Conservation (phyloP, 805 yeast species). For the Candida hungchunana region DNA sequence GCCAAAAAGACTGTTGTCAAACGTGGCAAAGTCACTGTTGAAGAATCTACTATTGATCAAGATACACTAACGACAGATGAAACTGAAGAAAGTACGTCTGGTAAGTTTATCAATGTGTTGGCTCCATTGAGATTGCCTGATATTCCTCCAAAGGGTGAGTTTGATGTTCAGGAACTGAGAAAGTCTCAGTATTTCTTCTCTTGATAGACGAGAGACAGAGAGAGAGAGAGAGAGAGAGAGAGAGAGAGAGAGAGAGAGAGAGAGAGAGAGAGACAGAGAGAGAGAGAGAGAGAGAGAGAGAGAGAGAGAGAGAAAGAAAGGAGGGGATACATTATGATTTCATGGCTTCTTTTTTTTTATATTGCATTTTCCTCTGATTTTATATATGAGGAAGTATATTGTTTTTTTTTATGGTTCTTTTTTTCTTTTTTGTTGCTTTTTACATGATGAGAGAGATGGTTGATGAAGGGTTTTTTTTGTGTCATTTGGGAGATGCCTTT, state of each 20-base stretch:
- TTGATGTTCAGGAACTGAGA: conserved; percentile 70
- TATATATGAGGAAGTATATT: too few relatives aligned
- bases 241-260: neutral
- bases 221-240: neutral
- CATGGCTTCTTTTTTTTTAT: too few relatives aligned
- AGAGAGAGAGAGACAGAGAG: too few relatives aligned
- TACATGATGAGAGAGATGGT: too few relatives aligned
- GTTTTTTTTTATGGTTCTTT: too few relatives aligned
- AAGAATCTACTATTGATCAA: conserved; percentile 25
- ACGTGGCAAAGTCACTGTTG: conserved; percentile 11
- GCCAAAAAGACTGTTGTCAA: conserved; percentile 7
- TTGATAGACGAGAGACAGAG: conserved; percentile 2
- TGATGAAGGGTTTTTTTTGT: too few relatives aligned
- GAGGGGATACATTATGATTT: too few relatives aligned
- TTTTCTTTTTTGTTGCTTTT: too few relatives aligned
- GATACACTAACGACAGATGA: conserved; percentile 13
- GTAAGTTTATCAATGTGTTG: conserved; percentile 34
- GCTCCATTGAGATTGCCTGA: conserved; percentile 69
- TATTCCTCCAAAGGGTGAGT: conserved; percentile 76
- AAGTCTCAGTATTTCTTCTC: conserved; percentile 77
- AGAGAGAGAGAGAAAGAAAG: too few relatives aligned
- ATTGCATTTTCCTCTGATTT: too few relatives aligned
- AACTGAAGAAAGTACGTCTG: conserved; percentile 6
- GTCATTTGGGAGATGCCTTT: too few relatives aligned
- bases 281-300: too few relatives aligned